Conservation (phyloP, 441 rosid species). For the Aleurites moluccanus region DNA sequence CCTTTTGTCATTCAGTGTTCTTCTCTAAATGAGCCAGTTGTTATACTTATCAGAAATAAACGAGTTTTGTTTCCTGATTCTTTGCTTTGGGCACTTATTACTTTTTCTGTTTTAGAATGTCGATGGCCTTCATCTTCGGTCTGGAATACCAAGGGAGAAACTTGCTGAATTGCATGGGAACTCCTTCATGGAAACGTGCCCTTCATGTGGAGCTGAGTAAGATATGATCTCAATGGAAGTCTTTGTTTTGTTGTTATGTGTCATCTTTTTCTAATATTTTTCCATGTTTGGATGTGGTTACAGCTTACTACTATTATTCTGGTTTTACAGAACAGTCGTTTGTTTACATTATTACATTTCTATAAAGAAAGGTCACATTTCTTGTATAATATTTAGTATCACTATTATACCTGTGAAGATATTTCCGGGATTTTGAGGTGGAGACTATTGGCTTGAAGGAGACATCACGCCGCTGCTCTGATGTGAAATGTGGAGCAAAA, state of each 20-base stretch:
- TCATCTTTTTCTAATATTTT: background rate
- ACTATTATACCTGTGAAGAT: constrained; percentile 48
- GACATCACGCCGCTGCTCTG: constrained; percentile 78
- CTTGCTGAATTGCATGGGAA: constrained; percentile 93
- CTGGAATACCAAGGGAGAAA: constrained; percentile 97
- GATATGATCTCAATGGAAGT: constrained; percentile 26
- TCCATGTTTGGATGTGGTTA: background rate
- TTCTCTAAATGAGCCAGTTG: background rate
- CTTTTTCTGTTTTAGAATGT: constrained; percentile 61
- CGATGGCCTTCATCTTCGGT: constrained; percentile 95
- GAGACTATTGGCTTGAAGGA: constrained; percentile 94
- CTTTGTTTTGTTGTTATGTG: constrained; percentile 4
- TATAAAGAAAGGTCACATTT: background rate
- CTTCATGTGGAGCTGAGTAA: constrained; percentile 85
- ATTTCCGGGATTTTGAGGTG: constrained; percentile 89
- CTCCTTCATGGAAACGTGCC: constrained; percentile 88
- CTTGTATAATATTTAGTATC: constrained; percentile 5
- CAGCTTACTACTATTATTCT: background rate
- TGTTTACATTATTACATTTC: constrained; percentile 3
- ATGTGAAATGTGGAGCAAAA: constrained; percentile 67
- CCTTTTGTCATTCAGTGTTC: background rate
- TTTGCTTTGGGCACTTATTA: background rate
- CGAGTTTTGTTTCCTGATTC: constrained; percentile 17
- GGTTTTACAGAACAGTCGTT: background rate
- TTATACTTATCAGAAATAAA: constrained; percentile 13